Conservation (phyloP, 2,329 filamentous ascomycete genomes). For the Exserohilum rostratum region DNA sequence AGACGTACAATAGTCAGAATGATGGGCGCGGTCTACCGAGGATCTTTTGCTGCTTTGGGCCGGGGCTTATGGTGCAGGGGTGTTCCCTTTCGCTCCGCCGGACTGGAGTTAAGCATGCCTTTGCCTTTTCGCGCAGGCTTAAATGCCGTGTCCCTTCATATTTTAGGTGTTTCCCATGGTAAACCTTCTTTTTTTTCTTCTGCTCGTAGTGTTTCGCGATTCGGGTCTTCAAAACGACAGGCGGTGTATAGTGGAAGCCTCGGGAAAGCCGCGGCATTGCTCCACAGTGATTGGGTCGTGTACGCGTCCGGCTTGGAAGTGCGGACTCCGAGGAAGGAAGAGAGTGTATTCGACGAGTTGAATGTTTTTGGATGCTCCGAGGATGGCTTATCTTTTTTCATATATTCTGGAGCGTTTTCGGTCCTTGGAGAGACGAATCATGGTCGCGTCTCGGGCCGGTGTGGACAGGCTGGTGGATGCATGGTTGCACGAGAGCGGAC, state of each 20-base stretch:
- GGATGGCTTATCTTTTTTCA: background rate
- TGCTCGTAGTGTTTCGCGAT: no score
- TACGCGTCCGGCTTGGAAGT: background rate
- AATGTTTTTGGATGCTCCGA: no score
- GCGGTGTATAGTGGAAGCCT: conserved; percentile 14
- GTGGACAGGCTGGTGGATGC: background rate
- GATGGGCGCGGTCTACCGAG: conserved; percentile 14
- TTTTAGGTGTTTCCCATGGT: no score
- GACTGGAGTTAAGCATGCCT: no score
- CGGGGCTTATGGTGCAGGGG: conserved; percentile 2
- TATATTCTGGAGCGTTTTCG: no score
- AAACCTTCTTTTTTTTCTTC: no score
- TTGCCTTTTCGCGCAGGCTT: no score
- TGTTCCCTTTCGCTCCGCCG: background rate
- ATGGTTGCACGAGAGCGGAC: background rate
- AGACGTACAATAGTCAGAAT: background rate
- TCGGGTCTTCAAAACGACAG: background rate
- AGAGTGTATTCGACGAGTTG: background rate
- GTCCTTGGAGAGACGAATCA: background rate
- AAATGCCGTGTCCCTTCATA: no score
- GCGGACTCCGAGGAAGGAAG: background rate
- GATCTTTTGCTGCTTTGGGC: conserved; percentile 1
- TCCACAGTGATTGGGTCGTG: conserved; percentile 26
- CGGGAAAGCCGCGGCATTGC: conserved; percentile 37
- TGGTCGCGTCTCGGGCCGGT: no score